Base-by-base conservation (phyloP, 2,329 filamentous ascomycete species). In the Botryosphaeria dothidea region DNA sequence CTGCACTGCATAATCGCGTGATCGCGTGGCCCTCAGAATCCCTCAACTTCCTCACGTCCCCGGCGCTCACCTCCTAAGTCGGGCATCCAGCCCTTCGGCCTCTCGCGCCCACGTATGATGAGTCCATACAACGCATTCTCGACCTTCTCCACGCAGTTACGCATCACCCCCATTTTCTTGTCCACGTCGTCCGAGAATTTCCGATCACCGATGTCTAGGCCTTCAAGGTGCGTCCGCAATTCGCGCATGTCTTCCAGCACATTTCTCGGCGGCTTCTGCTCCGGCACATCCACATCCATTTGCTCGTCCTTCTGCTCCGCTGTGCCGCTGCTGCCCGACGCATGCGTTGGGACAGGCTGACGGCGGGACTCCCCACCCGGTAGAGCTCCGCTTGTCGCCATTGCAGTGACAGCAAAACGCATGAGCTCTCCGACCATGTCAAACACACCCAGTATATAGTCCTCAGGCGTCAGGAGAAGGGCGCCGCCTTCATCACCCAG, bases 391-490 rank as follows among this genome's bases (percentile, higher is more conserved):
- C 83, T 89, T 4, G 93, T 90, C 0, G 93, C 93, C 75, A 96
- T 91, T 27, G 89, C 88, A 5, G 93, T 93, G 58, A 97, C 95
- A 0, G 92, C 93, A 78, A 97, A 98, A 31, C 93, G 87, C 95
- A 99, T 99, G 82, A 98, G 84, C 81, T 99, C 95, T 43, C 95
- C 95, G 1, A 93, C 93, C 70, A 98, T 86, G 77, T 99, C 95
- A 73, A 97, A 97, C 2, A 99, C 80, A 8, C 94, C 95, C 68
- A 95, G 89, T 65, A 97, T 80, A 75, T 97, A 98, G 77, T 99
- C 95, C 64, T 94, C 88, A 27, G 88, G 84, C 1, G 91, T 92
- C 21, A 97, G 82, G 0, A 82, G 72, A 2, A 97, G 84, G 1
- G 82, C 83, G 0, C 79, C 75, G 3, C 73, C 76, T 6, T 77